Evolutionary conservation across 371 early-diverging fungal species (phyloP).

Genomic region (Aphelidium insulamus): DNA sequence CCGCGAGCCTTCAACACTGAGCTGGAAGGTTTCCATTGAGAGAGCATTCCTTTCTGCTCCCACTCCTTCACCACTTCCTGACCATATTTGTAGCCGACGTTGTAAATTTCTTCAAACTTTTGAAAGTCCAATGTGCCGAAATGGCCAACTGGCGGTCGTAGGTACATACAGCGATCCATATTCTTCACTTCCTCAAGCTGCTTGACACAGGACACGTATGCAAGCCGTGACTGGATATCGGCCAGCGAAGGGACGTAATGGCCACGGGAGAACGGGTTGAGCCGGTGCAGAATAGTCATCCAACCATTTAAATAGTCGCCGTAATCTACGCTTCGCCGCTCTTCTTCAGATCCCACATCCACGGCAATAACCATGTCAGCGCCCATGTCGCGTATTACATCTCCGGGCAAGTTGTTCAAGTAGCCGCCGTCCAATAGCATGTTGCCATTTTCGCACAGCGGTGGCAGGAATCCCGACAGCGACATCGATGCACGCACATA

Average conservation of each 20-base stretch:
- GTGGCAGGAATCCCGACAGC: slow-evolving; percentile 80
- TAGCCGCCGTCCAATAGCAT: slow-evolving; percentile 99
- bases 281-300: slow-evolving; percentile 64
- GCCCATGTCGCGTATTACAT: slow-evolving; percentile 72
- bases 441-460: slow-evolving; percentile 84
- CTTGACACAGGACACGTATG: slow-evolving; percentile 84
- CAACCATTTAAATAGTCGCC: slow-evolving; percentile 91
- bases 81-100: slow-evolving; percentile 77
- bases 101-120: slow-evolving; percentile 72
- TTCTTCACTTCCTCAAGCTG: slow-evolving; percentile 74
- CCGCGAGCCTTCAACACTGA: too few species aligned
- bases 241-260: slow-evolving; percentile 72
- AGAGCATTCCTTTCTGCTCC: slow-evolving; percentile 47
- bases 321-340: slow-evolving; percentile 69
- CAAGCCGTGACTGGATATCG: slow-evolving; percentile 91
- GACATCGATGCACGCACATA: slow-evolving; percentile 98
- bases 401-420: slow-evolving; percentile 94
- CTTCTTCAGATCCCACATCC: slow-evolving; percentile 80
- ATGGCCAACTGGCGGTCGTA: slow-evolving; percentile 68
- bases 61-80: slow-evolving; percentile 56
- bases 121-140: slow-evolving; percentile 87
- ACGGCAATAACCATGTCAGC: slow-evolving; percentile 91
- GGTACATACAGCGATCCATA: slow-evolving; percentile 60
- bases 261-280: slow-evolving; percentile 42
- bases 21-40: too few species aligned